Evolutionary conservation across 2,329 filamentous ascomycete genomes (phyloP).

Genomic region (Trichoderma sp.): DNA sequence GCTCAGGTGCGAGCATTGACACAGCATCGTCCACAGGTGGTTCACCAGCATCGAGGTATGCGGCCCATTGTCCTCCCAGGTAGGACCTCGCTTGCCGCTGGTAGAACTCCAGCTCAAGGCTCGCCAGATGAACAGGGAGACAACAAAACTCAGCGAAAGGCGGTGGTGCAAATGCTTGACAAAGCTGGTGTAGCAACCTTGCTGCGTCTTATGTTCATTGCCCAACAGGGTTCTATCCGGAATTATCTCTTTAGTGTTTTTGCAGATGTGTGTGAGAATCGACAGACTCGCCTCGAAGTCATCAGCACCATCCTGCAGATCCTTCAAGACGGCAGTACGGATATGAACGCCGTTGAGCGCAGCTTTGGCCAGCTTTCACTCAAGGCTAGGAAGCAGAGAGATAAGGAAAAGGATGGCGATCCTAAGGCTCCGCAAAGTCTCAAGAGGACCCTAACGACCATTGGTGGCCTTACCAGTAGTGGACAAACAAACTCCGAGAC

Average conservation of each 20-base stretch:
- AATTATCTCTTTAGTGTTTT: constrained; percentile 84
- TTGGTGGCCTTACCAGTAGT: constrained; percentile 46
- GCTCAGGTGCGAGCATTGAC: constrained; percentile 77
- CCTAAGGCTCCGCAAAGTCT: constrained; percentile 77
- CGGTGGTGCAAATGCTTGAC: constrained; percentile 94
- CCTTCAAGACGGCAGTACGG: constrained; percentile 90
- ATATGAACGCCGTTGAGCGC: constrained; percentile 89
- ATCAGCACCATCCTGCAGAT: constrained; percentile 91
- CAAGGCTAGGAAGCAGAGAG: constrained; percentile 77
- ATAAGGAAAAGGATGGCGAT: constrained; percentile 60
- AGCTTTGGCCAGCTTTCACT: constrained; percentile 93
- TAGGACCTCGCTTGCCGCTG: constrained; percentile 35
- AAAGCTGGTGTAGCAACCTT: constrained; percentile 95
- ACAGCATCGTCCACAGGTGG: constrained; percentile 41
- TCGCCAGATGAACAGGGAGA: constrained; percentile 47
- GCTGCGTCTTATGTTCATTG: constrained; percentile 96
- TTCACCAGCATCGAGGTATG: constrained; percentile 35
- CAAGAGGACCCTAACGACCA: constrained; percentile 72
- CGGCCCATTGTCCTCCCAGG: constrained; percentile 37
- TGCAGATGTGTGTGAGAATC: constrained; percentile 89
- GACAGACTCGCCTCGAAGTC: constrained; percentile 92
- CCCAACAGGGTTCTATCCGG: constrained; percentile 84
- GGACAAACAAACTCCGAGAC: constrained; percentile 74
- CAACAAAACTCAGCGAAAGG: constrained; percentile 71
- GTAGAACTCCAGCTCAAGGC: constrained; percentile 29